Evolutionary conservation across 2,329 filamentous ascomycete genomes (phyloP).

Genomic region (Hypoxylon sp.): DNA sequence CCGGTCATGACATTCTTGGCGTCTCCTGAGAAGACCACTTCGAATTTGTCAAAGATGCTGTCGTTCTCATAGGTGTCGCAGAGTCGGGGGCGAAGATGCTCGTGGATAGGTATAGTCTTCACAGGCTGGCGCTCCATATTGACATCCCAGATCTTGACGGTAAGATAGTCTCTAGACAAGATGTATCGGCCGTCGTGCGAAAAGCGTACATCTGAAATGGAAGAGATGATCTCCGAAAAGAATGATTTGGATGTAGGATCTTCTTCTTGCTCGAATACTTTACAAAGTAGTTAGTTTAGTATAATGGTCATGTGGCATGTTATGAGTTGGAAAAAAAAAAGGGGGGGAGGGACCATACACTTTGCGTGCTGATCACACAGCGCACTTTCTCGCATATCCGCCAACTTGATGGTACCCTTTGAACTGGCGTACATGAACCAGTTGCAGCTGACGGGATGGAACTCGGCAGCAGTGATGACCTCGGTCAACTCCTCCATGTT

Average conservation of each 20-base stretch:
- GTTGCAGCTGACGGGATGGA: slow-evolving; percentile 96
- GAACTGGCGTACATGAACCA: slow-evolving; percentile 99
- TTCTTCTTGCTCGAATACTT: slow-evolving; percentile 99
- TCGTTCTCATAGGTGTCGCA: slow-evolving; percentile 99
- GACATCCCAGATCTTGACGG: slow-evolving; percentile 99
- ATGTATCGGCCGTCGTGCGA: slow-evolving; percentile 97
- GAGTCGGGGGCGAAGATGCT: slow-evolving; percentile 90
- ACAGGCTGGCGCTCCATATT: slow-evolving; percentile 98
- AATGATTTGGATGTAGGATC: slow-evolving; percentile 96
- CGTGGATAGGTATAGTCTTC: slow-evolving; percentile 98
- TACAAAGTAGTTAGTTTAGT: slow-evolving; percentile 38
- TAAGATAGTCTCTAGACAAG: slow-evolving; percentile 95
- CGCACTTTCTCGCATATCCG: slow-evolving; percentile 97
- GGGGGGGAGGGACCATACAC: slow-evolving; percentile 65
- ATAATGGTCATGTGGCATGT: not conserved
- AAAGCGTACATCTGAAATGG: slow-evolving; percentile 98
- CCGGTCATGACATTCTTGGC: slow-evolving; percentile 99
- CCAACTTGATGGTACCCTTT: slow-evolving; percentile 98
- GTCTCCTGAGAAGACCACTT: slow-evolving; percentile 98
- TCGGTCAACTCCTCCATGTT: slow-evolving; percentile 99
- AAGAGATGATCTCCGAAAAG: slow-evolving; percentile 99
- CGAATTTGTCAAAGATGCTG: slow-evolving; percentile 99
- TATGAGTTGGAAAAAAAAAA: too few species aligned
- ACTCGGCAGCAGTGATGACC: slow-evolving; percentile 97
- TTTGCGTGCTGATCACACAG: slow-evolving; percentile 96